Percentiles rank a stretch among this genome's conserved stretches.
These are phyloP conservation scores for Phytophthora sansomeana DNA, from an alignment of 352 stramenopile genomes.

Conservation along the genomic window DNA sequence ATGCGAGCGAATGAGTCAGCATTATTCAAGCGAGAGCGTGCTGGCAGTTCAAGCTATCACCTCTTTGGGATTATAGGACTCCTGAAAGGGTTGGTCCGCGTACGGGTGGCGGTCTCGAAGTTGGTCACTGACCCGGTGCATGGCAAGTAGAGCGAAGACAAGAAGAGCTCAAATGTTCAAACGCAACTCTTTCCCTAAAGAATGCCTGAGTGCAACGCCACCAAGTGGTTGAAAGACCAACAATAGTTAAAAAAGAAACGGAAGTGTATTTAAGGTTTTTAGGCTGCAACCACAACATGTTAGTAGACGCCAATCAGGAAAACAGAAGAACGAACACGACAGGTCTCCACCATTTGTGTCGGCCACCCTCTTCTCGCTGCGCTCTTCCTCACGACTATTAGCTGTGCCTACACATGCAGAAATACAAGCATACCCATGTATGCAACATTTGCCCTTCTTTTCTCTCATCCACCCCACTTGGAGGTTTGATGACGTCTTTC, in stretches of 20 bases:
- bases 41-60: not conserved
- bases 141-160: conserved; percentile 12
- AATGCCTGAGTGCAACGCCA: not conserved
- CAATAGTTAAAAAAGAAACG: conserved; percentile 19
- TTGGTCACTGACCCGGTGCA: conserved; percentile 78
- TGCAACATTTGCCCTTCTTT: conserved; percentile 33
- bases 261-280: not conserved
- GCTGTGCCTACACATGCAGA: conserved; percentile 11
- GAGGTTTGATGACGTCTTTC: conserved; percentile 77
- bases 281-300: conserved; percentile 17
- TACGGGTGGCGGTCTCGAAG: conserved; percentile 71
- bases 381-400: conserved; percentile 37
- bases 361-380: conserved; percentile 31
- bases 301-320: conserved; percentile 3
- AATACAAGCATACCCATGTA: conserved; percentile 25
- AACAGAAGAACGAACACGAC: conserved; percentile 18
- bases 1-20: not conserved
- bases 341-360: conserved; percentile 35
- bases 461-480: conserved; percentile 74
- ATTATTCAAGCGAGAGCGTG: not conserved
- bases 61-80: conserved; percentile 55
- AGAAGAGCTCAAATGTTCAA: not conserved
- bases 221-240: conserved; percentile 3
- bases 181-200: too few relatives aligned
- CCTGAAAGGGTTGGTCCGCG: conserved; percentile 57